These are phyloP conservation scores for Berkeleyomyces basicola DNA, from an alignment of 2,329 filamentous ascomycete species.

Conservation along the genomic window DNA sequence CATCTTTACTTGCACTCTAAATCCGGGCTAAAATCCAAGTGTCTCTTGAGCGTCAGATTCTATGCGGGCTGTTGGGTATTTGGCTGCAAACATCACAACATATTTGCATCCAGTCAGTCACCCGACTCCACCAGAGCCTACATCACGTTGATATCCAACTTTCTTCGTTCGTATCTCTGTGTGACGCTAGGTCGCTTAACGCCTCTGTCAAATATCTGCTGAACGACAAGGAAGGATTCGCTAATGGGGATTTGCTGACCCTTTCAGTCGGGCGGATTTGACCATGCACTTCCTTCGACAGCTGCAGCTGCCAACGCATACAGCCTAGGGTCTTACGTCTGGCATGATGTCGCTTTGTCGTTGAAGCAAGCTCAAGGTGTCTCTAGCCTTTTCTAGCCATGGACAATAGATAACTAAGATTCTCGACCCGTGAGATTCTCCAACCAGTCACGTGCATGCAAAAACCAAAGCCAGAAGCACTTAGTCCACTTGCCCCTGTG, in stretches of 20 bases:
- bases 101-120: background rate
- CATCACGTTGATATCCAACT: too few relatives aligned
- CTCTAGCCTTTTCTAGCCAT: background rate
- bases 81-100: background rate
- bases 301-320: background rate
- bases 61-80: background rate
- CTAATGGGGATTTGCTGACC: too few relatives aligned
- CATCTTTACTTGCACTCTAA: background rate
- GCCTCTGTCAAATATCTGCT: background rate
- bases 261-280: background rate
- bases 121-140: too few relatives aligned
- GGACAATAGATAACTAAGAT: background rate
- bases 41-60: background rate
- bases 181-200: background rate
- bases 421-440: too few relatives aligned
- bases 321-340: background rate
- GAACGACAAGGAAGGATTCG: background rate
- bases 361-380: background rate
- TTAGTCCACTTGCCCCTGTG: too few relatives aligned
- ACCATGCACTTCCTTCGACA: background rate
- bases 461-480: too few relatives aligned
- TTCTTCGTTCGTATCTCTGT: background rate
- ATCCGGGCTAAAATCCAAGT: background rate
- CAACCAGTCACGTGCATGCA: too few relatives aligned
- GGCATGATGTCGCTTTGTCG: background rate